Evolutionary conservation across 306 rosid genomes (phyloP).

Genomic region (Morella rubra): DNA sequence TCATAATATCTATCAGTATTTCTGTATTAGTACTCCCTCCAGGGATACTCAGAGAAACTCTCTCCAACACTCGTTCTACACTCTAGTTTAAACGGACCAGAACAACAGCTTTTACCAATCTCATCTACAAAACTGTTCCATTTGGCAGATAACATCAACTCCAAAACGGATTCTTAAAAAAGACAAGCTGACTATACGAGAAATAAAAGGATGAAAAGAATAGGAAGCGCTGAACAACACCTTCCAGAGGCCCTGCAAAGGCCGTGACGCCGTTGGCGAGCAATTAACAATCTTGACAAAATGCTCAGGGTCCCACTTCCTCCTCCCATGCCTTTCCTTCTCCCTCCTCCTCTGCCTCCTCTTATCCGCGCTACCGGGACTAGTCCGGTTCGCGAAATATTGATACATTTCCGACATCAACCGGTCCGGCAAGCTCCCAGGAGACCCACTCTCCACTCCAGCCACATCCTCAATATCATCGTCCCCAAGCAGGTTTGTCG

Average conservation of each 20-base stretch:
- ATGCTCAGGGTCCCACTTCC: constrained; percentile 91
- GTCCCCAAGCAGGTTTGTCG: constrained; percentile 35
- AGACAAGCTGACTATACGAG: constrained; percentile 1
- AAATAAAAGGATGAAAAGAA: constrained; percentile 31
- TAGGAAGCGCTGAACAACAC: constrained; percentile 39
- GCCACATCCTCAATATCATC: constrained; percentile 45
- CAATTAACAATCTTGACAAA: constrained; percentile 86
- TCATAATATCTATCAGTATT: background rate
- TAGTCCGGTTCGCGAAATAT: constrained; percentile 78
- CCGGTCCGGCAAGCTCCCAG: constrained; percentile 70
- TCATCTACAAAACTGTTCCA: background rate
- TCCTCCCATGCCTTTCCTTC: constrained; percentile 64
- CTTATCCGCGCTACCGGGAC: constrained; percentile 65
- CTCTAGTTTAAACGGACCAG: background rate
- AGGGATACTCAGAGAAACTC: background rate
- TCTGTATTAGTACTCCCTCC: background rate
- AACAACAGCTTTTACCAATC: background rate
- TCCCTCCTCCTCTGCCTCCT: constrained; percentile 80
- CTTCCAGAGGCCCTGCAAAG: constrained; percentile 99
- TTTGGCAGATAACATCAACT: background rate
- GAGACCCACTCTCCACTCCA: constrained; percentile 56
- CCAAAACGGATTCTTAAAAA: background rate
- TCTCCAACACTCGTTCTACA: background rate
- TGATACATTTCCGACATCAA: constrained; percentile 81
- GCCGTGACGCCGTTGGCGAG: constrained; percentile 68